These are phyloP conservation scores for Lentinula guzmanii DNA, from an alignment of 768 basidiomycete genomes.

Conservation along the genomic window DNA sequence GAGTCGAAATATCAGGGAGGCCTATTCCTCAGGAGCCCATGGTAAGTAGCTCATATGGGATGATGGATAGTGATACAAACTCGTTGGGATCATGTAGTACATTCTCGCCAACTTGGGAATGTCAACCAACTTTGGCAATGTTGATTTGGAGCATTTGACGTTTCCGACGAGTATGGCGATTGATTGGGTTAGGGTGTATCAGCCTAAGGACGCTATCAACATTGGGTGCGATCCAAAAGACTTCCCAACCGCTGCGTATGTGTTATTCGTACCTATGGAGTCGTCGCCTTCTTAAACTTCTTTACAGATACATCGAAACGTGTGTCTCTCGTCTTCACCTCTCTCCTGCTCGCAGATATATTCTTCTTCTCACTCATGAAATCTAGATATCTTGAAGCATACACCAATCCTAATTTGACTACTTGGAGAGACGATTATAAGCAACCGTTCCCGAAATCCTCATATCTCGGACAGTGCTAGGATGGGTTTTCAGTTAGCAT, in stretches of 20 bases:
- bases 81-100: slow-evolving; percentile 34
- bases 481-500: not conserved
- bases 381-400: slow-evolving; percentile 57
- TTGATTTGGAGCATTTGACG: slow-evolving; percentile 63
- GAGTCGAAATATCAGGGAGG: slow-evolving; percentile 57
- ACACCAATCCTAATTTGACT: slow-evolving; percentile 75
- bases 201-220: slow-evolving; percentile 61
- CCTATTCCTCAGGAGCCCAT: slow-evolving; percentile 82
- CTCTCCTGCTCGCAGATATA: not conserved
- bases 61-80: not conserved
- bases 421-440: slow-evolving; percentile 63
- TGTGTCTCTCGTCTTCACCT: not conserved
- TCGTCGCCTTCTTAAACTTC: not conserved
- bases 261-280: not conserved
- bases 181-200: slow-evolving; percentile 91
- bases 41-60: slow-evolving; percentile 30
- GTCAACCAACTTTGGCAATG: slow-evolving; percentile 67
- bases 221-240: slow-evolving; percentile 79
- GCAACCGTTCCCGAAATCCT: slow-evolving; percentile 67
- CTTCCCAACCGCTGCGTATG: slow-evolving; percentile 62
- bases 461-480: slow-evolving; percentile 54
- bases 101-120: slow-evolving; percentile 84
- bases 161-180: slow-evolving; percentile 59
- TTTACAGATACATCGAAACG: not conserved
- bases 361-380: slow-evolving; percentile 1